These are phyloP conservation scores for Saxophila tyrrhenica DNA, from an alignment of 495 filamentous ascomycete species.

Conservation along the genomic window DNA sequence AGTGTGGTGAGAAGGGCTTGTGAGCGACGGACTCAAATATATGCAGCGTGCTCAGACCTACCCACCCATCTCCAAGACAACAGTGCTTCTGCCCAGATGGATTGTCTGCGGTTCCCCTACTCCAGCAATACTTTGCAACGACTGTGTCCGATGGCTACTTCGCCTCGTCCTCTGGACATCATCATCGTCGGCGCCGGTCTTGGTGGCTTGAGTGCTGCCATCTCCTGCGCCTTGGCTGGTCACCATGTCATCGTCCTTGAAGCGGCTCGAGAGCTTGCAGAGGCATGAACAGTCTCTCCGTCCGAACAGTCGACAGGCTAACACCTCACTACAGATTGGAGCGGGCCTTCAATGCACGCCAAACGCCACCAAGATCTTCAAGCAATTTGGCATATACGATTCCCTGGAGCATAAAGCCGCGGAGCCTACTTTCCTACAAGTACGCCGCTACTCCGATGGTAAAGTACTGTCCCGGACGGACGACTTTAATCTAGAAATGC, in stretches of 20 bases:
- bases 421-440: constrained; percentile 16
- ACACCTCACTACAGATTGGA: constrained; percentile 22
- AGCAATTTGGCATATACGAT: constrained; percentile 24
- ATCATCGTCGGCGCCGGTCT: constrained; percentile 58
- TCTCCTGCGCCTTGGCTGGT: constrained; percentile 46
- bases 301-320: background rate
- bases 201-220: constrained; percentile 55
- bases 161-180: constrained; percentile 11
- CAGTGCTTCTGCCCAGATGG: too few relatives aligned
- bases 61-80: too few relatives aligned
- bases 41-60: too few relatives aligned
- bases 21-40: too few relatives aligned
- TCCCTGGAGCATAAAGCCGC: constrained; percentile 18
- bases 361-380: constrained; percentile 27
- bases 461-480: constrained; percentile 22
- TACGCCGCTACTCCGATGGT: constrained; percentile 24
- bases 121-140: too few relatives aligned
- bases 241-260: constrained; percentile 54
- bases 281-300: constrained; percentile 34
- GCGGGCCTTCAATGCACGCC: constrained; percentile 32
- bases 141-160: background rate
- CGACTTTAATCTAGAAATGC: constrained; percentile 20
- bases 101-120: too few relatives aligned
- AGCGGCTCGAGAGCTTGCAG: constrained; percentile 46
- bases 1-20: too few relatives aligned